These are phyloP conservation scores for Pleurotus tuoliensis DNA, from an alignment of 768 basidiomycete genomes.

Conservation along the genomic window DNA sequence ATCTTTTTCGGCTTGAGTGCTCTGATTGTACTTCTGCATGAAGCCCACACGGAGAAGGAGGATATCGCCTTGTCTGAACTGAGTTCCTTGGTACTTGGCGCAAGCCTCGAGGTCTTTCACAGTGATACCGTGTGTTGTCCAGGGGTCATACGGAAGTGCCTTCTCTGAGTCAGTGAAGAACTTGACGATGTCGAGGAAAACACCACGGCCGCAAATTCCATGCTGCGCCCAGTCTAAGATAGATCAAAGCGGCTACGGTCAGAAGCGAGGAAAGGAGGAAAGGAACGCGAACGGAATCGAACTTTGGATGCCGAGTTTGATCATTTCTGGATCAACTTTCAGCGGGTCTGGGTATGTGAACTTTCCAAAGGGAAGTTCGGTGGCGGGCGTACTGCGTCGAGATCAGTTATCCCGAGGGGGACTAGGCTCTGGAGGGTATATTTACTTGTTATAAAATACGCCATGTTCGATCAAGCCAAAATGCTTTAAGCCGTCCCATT, in stretches of 20 bases:
- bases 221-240: slow-evolving; percentile 63
- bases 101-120: slow-evolving; percentile 55
- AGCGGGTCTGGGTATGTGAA: slow-evolving; percentile 45
- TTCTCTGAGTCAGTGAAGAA: slow-evolving; percentile 39
- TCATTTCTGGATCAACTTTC: slow-evolving; percentile 39
- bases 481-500: slow-evolving; percentile 68
- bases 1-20: slow-evolving; percentile 40
- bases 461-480: slow-evolving; percentile 49
- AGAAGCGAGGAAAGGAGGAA: slow-evolving; percentile 3
- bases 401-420: not conserved
- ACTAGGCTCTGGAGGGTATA: not conserved
- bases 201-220: slow-evolving; percentile 66
- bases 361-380: slow-evolving; percentile 39
- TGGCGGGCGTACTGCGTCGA: slow-evolving; percentile 35
- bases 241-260: not conserved
- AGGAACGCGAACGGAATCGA: not conserved
- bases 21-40: slow-evolving; percentile 49
- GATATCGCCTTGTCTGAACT: slow-evolving; percentile 58
- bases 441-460: slow-evolving; percentile 62
- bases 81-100: slow-evolving; percentile 54
- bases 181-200: slow-evolving; percentile 59
- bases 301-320: slow-evolving; percentile 69
- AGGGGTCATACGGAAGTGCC: slow-evolving; percentile 58
- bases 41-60: slow-evolving; percentile 60
- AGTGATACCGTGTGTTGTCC: slow-evolving; percentile 49